These are phyloP conservation scores for Saturnispora silvae DNA, from an alignment of 805 yeast species.

Conservation along the genomic window DNA sequence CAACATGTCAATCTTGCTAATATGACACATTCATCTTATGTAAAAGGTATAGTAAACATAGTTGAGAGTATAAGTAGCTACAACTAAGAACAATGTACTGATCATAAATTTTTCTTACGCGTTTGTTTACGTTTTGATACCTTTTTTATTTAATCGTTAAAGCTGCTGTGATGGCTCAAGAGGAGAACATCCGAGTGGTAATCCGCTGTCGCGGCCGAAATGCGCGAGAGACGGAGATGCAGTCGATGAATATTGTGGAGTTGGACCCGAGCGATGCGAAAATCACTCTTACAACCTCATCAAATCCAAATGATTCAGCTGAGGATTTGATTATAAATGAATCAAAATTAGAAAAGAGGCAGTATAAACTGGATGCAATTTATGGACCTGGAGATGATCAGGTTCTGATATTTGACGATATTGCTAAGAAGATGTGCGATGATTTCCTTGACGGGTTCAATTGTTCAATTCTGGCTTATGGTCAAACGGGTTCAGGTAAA, in stretches of 20 bases:
- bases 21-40: too few species aligned
- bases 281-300: conserved; percentile 7
- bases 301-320: neutral
- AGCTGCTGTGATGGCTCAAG: conserved; percentile 1
- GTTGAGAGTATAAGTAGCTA: too few species aligned
- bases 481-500: conserved; percentile 55
- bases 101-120: too few species aligned
- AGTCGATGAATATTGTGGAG: conserved; percentile 38
- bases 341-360: conserved; percentile 15
- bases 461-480: conserved; percentile 48
- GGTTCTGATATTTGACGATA: conserved; percentile 31
- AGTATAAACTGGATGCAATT: conserved; percentile 44
- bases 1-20: too few species aligned
- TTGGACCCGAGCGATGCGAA: conserved; percentile 27
- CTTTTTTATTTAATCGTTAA: neutral
- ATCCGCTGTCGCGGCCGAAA: conserved; percentile 47
- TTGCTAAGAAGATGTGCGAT: conserved; percentile 36
- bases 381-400: conserved; percentile 47
- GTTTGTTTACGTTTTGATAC: neutral
- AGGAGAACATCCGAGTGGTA: conserved; percentile 36
- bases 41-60: too few species aligned
- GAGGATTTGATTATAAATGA: conserved; percentile 1
- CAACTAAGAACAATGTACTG: too few species aligned
- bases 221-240: conserved; percentile 32
- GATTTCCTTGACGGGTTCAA: conserved; percentile 43